Percentiles rank a stretch among this genome's conserved stretches.
Conservation (phyloP, 805 yeast species). For the Saccharomyces jurei region DNA sequence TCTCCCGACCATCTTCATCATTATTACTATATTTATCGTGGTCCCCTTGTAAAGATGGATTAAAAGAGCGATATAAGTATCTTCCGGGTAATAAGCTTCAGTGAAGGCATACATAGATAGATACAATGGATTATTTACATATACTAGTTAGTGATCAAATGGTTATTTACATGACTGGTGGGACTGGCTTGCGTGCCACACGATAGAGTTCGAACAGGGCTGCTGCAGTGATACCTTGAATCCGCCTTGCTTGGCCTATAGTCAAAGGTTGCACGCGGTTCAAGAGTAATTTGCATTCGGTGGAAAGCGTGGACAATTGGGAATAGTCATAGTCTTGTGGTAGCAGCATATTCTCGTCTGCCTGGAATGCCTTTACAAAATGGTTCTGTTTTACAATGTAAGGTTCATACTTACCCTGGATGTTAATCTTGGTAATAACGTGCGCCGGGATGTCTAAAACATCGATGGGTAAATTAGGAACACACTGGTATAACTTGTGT, state of each 20-base stretch:
- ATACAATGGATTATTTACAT: not conserved
- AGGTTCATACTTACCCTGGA: constrained; percentile 79
- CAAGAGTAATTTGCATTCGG: constrained; percentile 62
- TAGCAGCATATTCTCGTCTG: constrained; percentile 70
- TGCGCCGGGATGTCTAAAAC: constrained; percentile 34
- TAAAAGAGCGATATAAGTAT: not conserved
- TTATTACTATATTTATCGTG: not conserved
- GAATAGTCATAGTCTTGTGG: constrained; percentile 63
- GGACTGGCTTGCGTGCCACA: constrained; percentile 28
- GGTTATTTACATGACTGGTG: not conserved
- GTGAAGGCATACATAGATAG: not conserved
- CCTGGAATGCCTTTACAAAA: constrained; percentile 65
- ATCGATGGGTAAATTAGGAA: constrained; percentile 33
- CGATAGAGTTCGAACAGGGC: constrained; percentile 74
- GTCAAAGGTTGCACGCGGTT: constrained; percentile 78
- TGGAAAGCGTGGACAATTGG: constrained; percentile 53
- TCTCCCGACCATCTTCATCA: not conserved
- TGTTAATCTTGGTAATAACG: constrained; percentile 51
- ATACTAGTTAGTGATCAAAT: not conserved
- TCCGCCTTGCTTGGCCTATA: constrained; percentile 89
- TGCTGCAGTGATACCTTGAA: constrained; percentile 93
- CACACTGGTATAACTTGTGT: constrained; percentile 20
- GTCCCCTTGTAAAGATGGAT: not conserved
- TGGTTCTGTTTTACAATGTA: constrained; percentile 66
- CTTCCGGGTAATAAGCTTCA: not conserved